These are phyloP conservation scores for Cadophora gregata DNA, from an alignment of 2,329 filamentous ascomycete species.

Conservation along the genomic window DNA sequence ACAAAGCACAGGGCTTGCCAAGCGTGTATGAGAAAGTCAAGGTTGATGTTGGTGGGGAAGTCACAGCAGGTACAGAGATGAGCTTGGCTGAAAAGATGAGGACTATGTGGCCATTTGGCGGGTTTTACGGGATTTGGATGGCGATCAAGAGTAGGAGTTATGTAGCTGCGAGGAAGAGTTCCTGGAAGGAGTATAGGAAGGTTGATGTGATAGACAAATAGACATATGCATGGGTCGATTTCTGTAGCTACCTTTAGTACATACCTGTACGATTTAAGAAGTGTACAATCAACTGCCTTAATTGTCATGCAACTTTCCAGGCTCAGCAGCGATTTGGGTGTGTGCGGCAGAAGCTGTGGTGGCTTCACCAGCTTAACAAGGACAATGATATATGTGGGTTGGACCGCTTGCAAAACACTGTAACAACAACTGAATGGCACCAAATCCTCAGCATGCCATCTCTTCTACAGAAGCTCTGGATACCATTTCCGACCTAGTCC, in stretches of 20 bases:
- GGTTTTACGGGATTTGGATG: conserved; percentile 64
- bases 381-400: too few species aligned
- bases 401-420: too few species aligned
- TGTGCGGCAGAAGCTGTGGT: too few species aligned
- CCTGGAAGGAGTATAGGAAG: conserved; percentile 38
- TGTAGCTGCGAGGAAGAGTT: conserved; percentile 37
- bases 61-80: conserved; percentile 33
- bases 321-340: too few species aligned
- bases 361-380: too few species aligned
- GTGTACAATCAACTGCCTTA: too few species aligned
- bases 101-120: conserved; percentile 62
- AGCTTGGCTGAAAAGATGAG: conserved; percentile 53
- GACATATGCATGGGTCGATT: not conserved
- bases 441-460: too few species aligned
- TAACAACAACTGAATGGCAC: too few species aligned
- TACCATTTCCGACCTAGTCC: not conserved
- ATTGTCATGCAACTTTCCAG: too few species aligned
- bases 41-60: conserved; percentile 56
- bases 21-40: conserved; percentile 75
- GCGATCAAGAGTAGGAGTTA: conserved; percentile 58
- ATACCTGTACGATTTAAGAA: not conserved
- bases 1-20: conserved; percentile 65
- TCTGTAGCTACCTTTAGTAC: too few species aligned
- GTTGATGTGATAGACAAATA: conserved; percentile 6
- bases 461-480: not conserved